Evolutionary conservation across 345 rosid genomes (phyloP), one percentile per base, ranked within the genome.

Genomic region (Kernera saxatilis): DNA sequence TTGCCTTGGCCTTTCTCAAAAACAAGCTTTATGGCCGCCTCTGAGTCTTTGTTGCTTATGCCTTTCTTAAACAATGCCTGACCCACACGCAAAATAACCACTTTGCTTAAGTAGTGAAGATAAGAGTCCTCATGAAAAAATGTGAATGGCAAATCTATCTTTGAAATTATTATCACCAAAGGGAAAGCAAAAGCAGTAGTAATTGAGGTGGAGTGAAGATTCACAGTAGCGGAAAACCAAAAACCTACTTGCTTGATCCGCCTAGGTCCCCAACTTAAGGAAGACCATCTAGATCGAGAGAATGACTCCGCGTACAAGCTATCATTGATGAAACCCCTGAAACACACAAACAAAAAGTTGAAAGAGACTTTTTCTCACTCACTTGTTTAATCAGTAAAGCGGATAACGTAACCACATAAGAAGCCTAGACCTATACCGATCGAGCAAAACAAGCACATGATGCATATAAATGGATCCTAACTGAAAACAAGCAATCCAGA

Each of bases 181-280:
- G 29, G 41, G 8, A 30, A 63, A 3, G 18, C 39, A 44, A 45
- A 44, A 13, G 21, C 68, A 40, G 15, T 59, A 40, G 15, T 59
- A 23, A 37, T 23, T 21, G 9, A 13, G 19, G 22, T 30, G 13
- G 32, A 44, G 68, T 64, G 26, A 46, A 43, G 14, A 6, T 6
- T 10, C 55, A 5, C 8, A 41, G 15, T 13, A 54, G 53, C 35
- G 37, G 45, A 55, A 25, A 4, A 62, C n/a, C n/a, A n/a, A 40
- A 6, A 32, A 39, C 87, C 66, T 88, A 90, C 97, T 79, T 86
- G 94, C 77, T 90, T 93, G 73, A 91, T 88, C 59, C 93, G 84
- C 78, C 82, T 80, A 45, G 96, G 98, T 57, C 97, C 97, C 97
- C 98, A 93, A 67, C 84, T 84, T 40, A 84, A 84, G 14, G 93